Percentiles rank a stretch among this genome's conserved stretches.
These are phyloP conservation scores for Gossypium mustelinum DNA, from an alignment of 345 rosid species.

Conservation along the genomic window DNA sequence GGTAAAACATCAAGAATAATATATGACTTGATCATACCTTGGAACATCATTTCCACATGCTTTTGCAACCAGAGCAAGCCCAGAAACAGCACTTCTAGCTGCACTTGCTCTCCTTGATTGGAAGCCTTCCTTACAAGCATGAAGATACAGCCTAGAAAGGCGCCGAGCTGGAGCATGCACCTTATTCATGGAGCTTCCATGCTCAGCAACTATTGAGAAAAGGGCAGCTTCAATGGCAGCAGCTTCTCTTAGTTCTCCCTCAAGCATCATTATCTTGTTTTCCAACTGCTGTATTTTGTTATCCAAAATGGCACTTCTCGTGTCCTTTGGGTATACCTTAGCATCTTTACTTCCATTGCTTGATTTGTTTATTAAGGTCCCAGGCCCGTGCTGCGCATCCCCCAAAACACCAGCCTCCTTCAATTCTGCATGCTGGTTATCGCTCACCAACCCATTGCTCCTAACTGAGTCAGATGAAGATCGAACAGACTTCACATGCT, in stretches of 20 bases:
- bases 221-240: conserved; percentile 88
- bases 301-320: conserved; percentile 40
- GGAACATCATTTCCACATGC: conserved; percentile 97
- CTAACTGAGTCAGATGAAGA: conserved; percentile 49
- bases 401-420: conserved; percentile 29
- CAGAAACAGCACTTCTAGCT: conserved; percentile 78
- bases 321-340: conserved; percentile 47
- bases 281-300: conserved; percentile 63
- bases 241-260: conserved; percentile 85
- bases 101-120: conserved; percentile 65
- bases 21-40: conserved; percentile 41
- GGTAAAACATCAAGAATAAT: conserved; percentile 1
- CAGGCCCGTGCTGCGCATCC: conserved; percentile 24
- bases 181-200: conserved; percentile 82
- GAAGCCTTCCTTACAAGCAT: conserved; percentile 51
- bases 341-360: conserved; percentile 44
- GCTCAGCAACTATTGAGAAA: conserved; percentile 83
- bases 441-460: conserved; percentile 38
- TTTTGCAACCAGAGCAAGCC: conserved; percentile 78
- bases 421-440: conserved; percentile 30
- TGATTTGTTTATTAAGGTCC: conserved; percentile 27
- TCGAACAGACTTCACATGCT: conserved; percentile 77
- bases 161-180: conserved; percentile 97
- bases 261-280: conserved; percentile 63
- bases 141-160: conserved; percentile 80